Evolutionary conservation across 495 filamentous ascomycete genomes (phyloP), one percentile per base, ranked within the genome.

Genomic region (Clavariopsis aquatica): DNA sequence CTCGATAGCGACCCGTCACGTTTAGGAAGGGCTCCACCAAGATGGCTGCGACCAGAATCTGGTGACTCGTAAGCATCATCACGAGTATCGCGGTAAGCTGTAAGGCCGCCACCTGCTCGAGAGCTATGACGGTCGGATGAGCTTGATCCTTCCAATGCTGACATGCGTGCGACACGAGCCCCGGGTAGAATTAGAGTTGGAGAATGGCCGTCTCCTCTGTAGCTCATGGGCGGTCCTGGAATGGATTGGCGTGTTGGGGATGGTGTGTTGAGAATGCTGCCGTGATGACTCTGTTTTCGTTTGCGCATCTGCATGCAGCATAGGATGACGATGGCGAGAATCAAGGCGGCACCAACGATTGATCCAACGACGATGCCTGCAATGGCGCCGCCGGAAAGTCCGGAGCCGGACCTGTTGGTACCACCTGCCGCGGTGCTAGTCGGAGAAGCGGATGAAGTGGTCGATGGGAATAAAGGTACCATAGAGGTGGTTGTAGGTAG

Each of bases 131-230:
- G 49, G n/a, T 72, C 74, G 0, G 67, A 71, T n/a, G 61, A 69
- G 4, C 59, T 60, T 15, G 68, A 60, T 10, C 68, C 86, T 73
- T 97, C 93, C 34, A 99, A 78, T 13, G 95, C 95, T 29, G 93
- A 93, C 95, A 99, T 98, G 36, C 95, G 85, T 9, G 94, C 89
- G 51, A 99, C 93, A 46, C 95, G 86, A 36, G 91, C 93, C 29
- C 92, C 93, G 38, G 93, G 89, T 24, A 93, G 82, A 29, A 89
- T 81, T 63, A 90, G 88, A 65, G 81, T 71, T 20, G 75, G 66
- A 49, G 47, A 69, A 31, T 59, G 57, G 10, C 66, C 62, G 46
- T 71, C 73, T 38, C 64, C 64, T 38, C 64, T 62, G 61, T 68
- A 74, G 5, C 68, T 63, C 74, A 78, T 78, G 15, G 70, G 54